phyloP scores from a whole-genome alignment of 805 yeast genomes.

The Pichia cabralensis region DNA sequence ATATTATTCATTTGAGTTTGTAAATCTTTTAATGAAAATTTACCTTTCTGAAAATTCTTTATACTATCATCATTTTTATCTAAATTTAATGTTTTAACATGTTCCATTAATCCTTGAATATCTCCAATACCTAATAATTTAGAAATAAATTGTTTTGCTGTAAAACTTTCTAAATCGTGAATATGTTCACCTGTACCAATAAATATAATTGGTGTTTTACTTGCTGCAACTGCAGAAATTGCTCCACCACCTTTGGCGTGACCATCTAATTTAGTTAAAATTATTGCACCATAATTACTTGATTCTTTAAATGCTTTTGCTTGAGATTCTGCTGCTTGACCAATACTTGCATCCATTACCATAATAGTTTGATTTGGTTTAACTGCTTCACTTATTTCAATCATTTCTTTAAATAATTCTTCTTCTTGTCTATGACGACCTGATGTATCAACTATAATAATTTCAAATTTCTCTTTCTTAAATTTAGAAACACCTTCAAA shows the following conservation, averaged over 20 bases:
- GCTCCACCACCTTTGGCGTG: slow-evolving; percentile 99
- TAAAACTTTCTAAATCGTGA: slow-evolving; percentile 82
- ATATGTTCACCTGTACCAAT: slow-evolving; percentile 99
- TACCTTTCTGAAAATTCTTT: slow-evolving; percentile 91
- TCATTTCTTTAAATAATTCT: slow-evolving; percentile 87
- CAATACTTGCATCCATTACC: slow-evolving; percentile 96
- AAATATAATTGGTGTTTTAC: slow-evolving; percentile 87
- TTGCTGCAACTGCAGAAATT: slow-evolving; percentile 95
- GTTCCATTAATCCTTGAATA: slow-evolving; percentile 87
- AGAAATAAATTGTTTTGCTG: slow-evolving; percentile 84
- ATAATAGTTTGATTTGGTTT: slow-evolving; percentile 92
- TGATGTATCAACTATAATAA: slow-evolving; percentile 93
- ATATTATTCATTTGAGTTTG: slow-evolving; percentile 93
- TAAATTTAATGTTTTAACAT: slow-evolving; percentile 76
- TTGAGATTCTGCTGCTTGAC: slow-evolving; percentile 96
- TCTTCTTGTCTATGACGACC: slow-evolving; percentile 96
- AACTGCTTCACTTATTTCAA: slow-evolving; percentile 81
- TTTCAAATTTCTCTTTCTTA: slow-evolving; percentile 82
- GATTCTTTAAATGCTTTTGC: slow-evolving; percentile 90
- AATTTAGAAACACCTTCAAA: slow-evolving; percentile 86
- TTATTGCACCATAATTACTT: slow-evolving; percentile 88
- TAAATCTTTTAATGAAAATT: slow-evolving; percentile 82
- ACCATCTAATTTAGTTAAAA: slow-evolving; percentile 94
- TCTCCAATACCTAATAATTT: slow-evolving; percentile 93
- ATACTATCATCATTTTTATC: slow-evolving; percentile 86